A percentile compares a stretch with the other conserved stretches of the same genome.
phyloP scores from a whole-genome alignment of 2,329 filamentous ascomycete species.

The Botryotinia globosa region DNA sequence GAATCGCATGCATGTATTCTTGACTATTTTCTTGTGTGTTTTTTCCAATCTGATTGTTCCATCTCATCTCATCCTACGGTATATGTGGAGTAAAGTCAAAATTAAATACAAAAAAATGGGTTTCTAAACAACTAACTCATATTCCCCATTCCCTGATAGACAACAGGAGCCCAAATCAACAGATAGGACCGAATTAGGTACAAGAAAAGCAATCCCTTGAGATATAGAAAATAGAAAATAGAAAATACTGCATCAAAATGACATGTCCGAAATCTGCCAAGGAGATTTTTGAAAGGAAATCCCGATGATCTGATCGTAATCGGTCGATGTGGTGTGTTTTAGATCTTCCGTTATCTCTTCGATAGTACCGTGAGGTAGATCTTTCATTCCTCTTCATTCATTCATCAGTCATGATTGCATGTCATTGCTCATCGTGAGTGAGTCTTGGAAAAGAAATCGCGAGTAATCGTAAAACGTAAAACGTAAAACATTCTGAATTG shows the following conservation, averaged over 20 bases:
- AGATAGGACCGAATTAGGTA: slow-evolving; percentile 15
- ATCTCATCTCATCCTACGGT: slow-evolving; percentile 8
- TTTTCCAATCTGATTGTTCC: slow-evolving; percentile 5
- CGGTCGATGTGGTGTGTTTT: slow-evolving; percentile 18
- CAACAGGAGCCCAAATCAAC: not conserved
- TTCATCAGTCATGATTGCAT: slow-evolving; percentile 19
- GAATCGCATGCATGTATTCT: slow-evolving; percentile 11
- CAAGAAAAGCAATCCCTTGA: slow-evolving; percentile 11
- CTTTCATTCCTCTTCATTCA: slow-evolving; percentile 9
- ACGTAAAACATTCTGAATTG: slow-evolving; percentile 5
- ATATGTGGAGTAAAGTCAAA: not conserved
- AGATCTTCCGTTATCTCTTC: not conserved
- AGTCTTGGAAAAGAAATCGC: not conserved
- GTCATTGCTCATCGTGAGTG: slow-evolving; percentile 20
- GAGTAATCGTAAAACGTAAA: slow-evolving; percentile 5
- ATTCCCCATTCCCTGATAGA: slow-evolving; percentile 11
- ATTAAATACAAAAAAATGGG: slow-evolving; percentile 4
- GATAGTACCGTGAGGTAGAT: slow-evolving; percentile 9
- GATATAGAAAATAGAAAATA: too few relatives aligned
- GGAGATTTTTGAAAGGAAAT: slow-evolving; percentile 8
- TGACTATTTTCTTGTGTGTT: not conserved
- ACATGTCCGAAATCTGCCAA: not conserved
- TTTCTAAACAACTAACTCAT: not conserved
- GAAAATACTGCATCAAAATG: slow-evolving; percentile 11
- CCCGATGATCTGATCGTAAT: slow-evolving; percentile 14